Evolutionary conservation across 2,329 filamentous ascomycete genomes (phyloP).

Genomic region (Aciculosporium take): DNA sequence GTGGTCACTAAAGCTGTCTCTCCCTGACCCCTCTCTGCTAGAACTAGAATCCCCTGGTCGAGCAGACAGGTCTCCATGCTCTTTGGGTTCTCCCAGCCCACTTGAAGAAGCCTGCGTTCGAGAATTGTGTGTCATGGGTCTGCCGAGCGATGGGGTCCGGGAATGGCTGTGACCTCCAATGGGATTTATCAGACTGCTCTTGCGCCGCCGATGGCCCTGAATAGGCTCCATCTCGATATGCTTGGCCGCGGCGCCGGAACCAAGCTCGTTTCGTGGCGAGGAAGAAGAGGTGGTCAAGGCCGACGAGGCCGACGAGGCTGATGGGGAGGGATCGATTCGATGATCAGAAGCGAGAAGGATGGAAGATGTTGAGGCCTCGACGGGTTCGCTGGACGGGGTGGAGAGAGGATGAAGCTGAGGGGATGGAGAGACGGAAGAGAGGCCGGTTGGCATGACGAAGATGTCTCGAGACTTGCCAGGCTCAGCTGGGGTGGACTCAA

Average conservation of each 20-base stretch:
- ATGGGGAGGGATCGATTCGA: slow-evolving; percentile 1
- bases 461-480: slow-evolving; percentile 4
- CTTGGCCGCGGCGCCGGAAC: slow-evolving; percentile 13
- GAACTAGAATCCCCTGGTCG: slow-evolving; percentile 2
- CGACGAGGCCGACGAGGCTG: slow-evolving; percentile 4
- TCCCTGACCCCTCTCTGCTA: slow-evolving; percentile 21
- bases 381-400: not conserved
- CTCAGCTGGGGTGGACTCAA: not conserved
- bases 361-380: slow-evolving; percentile 1
- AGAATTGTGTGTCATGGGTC: slow-evolving; percentile 4
- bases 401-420: not conserved
- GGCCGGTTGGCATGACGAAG: slow-evolving; percentile 7
- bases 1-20: slow-evolving; percentile 52
- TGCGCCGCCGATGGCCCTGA: slow-evolving; percentile 38
- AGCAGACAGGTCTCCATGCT: slow-evolving; percentile 15
- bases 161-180: slow-evolving; percentile 11
- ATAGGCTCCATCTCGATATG: slow-evolving; percentile 45
- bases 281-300: slow-evolving; percentile 7
- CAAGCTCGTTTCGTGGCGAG: slow-evolving; percentile 7
- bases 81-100: slow-evolving; percentile 28
- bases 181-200: slow-evolving; percentile 38
- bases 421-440: slow-evolving; percentile 1
- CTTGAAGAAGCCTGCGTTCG: slow-evolving; percentile 8
- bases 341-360: not conserved
- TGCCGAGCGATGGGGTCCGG: slow-evolving; percentile 11